Conservation (phyloP, 1,284 basidiomycete genomes). For the Rhodofomes roseus region DNA sequence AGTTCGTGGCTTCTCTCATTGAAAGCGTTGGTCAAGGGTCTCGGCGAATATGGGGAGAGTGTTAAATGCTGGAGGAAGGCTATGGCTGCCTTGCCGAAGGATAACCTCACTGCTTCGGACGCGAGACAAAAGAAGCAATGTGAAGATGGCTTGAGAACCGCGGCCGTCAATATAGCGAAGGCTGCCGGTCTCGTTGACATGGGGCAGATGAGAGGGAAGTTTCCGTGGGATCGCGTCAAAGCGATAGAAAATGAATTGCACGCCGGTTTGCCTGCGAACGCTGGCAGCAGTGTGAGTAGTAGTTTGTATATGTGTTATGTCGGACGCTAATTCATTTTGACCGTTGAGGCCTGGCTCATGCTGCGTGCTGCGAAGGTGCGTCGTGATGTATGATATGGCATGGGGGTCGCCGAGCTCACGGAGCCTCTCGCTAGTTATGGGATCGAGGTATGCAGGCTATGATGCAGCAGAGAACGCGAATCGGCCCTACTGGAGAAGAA, state of each 20-base stretch:
- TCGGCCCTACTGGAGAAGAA: background rate
- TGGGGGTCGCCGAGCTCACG: background rate
- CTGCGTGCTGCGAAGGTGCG: background rate
- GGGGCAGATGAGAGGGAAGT: background rate
- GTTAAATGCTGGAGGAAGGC: constrained; percentile 21
- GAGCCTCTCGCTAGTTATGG: background rate
- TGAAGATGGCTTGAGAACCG: constrained; percentile 11
- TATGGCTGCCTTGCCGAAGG: constrained; percentile 19
- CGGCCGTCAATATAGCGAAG: background rate
- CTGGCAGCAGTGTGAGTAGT: background rate
- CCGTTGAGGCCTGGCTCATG: background rate
- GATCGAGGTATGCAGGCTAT: background rate
- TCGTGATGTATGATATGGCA: background rate
- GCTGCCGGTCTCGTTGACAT: background rate
- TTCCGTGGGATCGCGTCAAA: background rate
- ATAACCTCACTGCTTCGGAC: constrained; percentile 20
- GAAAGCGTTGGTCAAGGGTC: constrained; percentile 8
- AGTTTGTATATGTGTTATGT: background rate
- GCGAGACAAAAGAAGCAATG: constrained; percentile 27
- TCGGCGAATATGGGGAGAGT: constrained; percentile 13
- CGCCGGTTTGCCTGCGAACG: background rate
- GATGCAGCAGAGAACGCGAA: background rate
- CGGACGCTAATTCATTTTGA: background rate
- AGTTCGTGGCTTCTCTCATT: background rate
- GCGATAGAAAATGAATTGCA: background rate